Evolutionary conservation across 2,329 filamentous ascomycete species (phyloP), one percentile per base, ranked within the genome.

Genomic region (Phialophora macrospora): DNA sequence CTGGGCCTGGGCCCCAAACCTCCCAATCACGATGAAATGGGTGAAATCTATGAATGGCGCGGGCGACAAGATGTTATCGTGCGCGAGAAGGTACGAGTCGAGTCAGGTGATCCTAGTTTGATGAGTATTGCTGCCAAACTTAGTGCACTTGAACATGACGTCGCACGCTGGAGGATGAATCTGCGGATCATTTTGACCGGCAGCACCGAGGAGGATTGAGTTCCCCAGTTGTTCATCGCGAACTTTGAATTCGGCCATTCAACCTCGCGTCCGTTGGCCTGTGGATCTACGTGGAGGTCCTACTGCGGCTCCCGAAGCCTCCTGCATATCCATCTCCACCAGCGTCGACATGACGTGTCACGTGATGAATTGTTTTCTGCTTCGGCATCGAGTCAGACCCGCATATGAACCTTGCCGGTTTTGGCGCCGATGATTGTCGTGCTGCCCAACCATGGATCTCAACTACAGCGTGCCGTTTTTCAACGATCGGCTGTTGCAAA

Each of bases 71-170:
- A 95, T 67, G 93, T 97, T 2, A 89, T 87, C 69, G 94, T 98
- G 54, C 88, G 89, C 71, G 94, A 97, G 76, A 97, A 97, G 80
- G 86, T 97, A 4, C 85, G 90, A 48, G 89, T 97, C 1, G 93
- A 97, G 77, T 94, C 88, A 73, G 91, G 93, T 62, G 93, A 98
- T 76, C 94, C 94, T 0, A 93, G 88, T 72, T 76, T 97, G 70
- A 88, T 97, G 76, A 90, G 91, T 41, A 83, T 95, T 38, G 89
- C 91, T 76, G 90, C 92, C 4, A 97, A 97, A 79, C 81, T 97
- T 71, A 87, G 85, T 32, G 92, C 91, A 4, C 79, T 97, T 64
- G 88, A 90, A 68, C 87, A 93, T 72, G 89, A 88, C 67, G 83
- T 97, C 22, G 82, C 83, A 64, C 81, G 91, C 68, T 88, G 89